Evolutionary conservation across 2,329 filamentous ascomycete species (phyloP), one percentile per base, ranked within the genome.

Genomic region (Immersiporthe knoxdaviesiana): DNA sequence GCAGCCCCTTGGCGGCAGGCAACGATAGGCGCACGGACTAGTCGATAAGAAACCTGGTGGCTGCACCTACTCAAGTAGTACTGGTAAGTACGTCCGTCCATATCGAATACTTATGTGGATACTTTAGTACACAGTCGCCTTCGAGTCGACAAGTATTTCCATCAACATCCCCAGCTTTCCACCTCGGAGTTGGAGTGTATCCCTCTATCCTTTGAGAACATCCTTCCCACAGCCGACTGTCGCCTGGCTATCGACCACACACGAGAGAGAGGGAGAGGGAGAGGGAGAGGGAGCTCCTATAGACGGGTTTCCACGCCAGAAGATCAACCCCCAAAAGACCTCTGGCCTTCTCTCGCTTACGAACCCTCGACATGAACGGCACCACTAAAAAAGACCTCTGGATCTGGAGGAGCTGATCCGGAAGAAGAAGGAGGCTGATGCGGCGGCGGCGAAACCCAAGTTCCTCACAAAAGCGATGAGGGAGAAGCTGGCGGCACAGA

Each of bases 381-480:
- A 63, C 67, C 14, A 72, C 67, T 14, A 72, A 68, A 39, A 74
- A 72, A 78, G 76, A 71, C 92, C 92, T 11, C 83, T 97, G 62
- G 94, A 93, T 77, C 90, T 97, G 68, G 94, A 97, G 79, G 92
- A 97, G 74, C 86, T 97, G 5, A 81, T 97, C 30, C 88, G 89
- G 73, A 91, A 94, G 81, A 97, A 97, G 84, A 92, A 92, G 77
- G 93, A 92, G 71, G 91, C 92, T 37, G 93, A 96, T 80, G 92
- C 91, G 47, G 93, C 91, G 21, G 91, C 93, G 12, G 87, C 92
- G 67, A 97, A 96, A 84, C 94, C 94, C 6, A 94, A 93, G 78
- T 97, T 97, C 77, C 83, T 97, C 30, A 91, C 92, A 5, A 96
- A 92, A 82, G 91, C 91, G 41, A 88, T 97, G 78, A 88, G 94